Conservation (phyloP, 352 stramenopile species). For the Phytopythium oedochilum region DNA sequence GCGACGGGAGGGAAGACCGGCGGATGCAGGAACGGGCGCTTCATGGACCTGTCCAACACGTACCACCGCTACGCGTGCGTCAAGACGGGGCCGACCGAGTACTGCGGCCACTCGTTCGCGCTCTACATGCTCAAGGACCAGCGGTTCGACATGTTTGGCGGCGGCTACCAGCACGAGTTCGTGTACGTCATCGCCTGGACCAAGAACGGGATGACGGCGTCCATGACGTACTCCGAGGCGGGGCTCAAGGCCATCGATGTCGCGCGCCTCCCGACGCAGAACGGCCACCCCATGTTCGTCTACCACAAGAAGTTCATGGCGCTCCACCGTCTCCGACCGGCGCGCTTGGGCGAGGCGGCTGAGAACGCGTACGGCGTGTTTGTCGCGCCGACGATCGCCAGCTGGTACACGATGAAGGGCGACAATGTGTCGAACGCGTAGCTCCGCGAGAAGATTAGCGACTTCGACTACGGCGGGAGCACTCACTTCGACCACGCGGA, state of each 20-base stretch:
- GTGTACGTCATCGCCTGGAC: not conserved
- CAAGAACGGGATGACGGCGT: not conserved
- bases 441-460: not conserved
- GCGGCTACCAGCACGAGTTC: not conserved
- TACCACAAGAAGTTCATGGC: not conserved
- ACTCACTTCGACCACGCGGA: not conserved
- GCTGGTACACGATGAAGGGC: conserved; percentile 17
- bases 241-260: not conserved
- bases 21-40: conserved; percentile 2
- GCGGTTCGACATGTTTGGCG: not conserved
- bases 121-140: conserved; percentile 40
- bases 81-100: not conserved
- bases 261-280: not conserved
- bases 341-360: not conserved
- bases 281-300: conserved; percentile 6
- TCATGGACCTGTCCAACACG: conserved; percentile 5
- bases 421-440: conserved; percentile 6
- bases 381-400: conserved; percentile 4
- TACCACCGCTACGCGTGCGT: conserved; percentile 12
- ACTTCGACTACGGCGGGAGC: not conserved
- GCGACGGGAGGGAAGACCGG: no score
- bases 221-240: not conserved
- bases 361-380: conserved; percentile 2
- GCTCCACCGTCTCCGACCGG: not conserved
- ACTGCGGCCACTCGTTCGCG: conserved; percentile 12